phyloP scores from a whole-genome alignment of 139 green algal genomes.

The Trebouxia sp. region DNA sequence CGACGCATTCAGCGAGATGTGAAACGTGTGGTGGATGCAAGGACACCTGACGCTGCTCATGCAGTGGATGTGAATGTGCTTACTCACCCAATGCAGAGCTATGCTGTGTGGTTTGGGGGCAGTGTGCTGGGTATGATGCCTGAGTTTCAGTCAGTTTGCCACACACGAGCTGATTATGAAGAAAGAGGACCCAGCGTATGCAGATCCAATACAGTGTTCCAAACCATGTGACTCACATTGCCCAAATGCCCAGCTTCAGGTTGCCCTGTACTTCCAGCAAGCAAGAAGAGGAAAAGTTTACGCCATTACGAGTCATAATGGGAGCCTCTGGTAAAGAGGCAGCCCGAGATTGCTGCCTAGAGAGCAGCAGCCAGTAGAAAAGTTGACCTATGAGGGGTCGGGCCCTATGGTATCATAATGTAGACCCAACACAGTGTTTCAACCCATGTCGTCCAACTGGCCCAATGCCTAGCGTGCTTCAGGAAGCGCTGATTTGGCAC shows the following conservation, averaged over 20 bases:
- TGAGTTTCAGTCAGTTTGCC: constrained; percentile 48
- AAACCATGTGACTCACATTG: neutral
- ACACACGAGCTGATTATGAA: constrained; percentile 65
- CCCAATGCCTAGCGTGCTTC: too few species aligned
- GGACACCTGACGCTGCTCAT: constrained; percentile 30
- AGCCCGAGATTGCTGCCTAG: too few species aligned
- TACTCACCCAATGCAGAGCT: constrained; percentile 70
- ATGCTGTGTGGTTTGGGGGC: constrained; percentile 74
- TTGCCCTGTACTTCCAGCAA: neutral
- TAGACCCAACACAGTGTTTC: too few species aligned
- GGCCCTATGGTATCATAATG: too few species aligned
- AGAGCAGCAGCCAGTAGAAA: too few species aligned
- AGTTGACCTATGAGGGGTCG: too few species aligned
- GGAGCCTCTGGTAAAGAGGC: too few species aligned
- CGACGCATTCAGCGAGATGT: constrained; percentile 69
- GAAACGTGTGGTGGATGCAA: constrained; percentile 53
- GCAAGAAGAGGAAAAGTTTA: too few species aligned
- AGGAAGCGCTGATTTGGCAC: too few species aligned
- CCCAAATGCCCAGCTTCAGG: too few species aligned
- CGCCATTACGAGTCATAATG: too few species aligned
- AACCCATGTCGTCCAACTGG: too few species aligned
- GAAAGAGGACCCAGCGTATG: constrained; percentile 72
- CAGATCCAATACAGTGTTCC: constrained; percentile 52
- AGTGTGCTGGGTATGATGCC: constrained; percentile 64
- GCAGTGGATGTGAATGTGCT: constrained; percentile 59